These are phyloP conservation scores for Aureoboletus auriporus DNA, from an alignment of 768 basidiomycete genomes.

Conservation along the genomic window DNA sequence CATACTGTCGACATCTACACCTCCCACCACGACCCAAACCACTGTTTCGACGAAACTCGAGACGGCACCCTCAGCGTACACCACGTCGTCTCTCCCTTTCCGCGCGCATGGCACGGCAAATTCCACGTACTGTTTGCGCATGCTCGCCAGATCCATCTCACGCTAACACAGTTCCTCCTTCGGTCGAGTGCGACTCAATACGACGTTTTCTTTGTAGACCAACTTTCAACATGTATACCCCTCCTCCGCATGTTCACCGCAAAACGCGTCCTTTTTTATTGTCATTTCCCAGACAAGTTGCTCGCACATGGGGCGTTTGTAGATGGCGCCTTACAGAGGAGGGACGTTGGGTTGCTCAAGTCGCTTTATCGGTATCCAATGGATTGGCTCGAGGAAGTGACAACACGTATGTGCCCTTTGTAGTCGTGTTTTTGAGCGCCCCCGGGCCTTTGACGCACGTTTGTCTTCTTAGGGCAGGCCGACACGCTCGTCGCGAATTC, in stretches of 20 bases:
- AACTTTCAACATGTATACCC: constrained; percentile 89
- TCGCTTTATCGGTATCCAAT: constrained; percentile 81
- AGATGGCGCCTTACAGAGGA: constrained; percentile 45
- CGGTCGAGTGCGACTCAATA: constrained; percentile 40
- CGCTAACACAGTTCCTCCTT: constrained; percentile 50
- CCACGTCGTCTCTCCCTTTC: constrained; percentile 70
- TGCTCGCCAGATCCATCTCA: constrained; percentile 81
- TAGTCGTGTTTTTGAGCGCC: background rate
- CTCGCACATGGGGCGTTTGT: constrained; percentile 66
- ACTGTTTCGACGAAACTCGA: constrained; percentile 92
- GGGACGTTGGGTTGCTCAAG: constrained; percentile 53
- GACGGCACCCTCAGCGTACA: constrained; percentile 83
- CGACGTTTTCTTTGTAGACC: constrained; percentile 93
- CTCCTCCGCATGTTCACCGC: constrained; percentile 62
- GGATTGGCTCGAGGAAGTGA: constrained; percentile 85
- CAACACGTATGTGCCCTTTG: constrained; percentile 61
- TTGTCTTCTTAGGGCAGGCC: constrained; percentile 59
- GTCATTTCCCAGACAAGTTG: constrained; percentile 96
- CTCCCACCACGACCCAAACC: constrained; percentile 80
- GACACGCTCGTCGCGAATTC: constrained; percentile 93
- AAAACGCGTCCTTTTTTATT: constrained; percentile 93
- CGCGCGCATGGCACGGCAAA: constrained; percentile 72
- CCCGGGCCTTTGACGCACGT: background rate
- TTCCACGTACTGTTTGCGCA: constrained; percentile 91
- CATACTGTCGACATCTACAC: constrained; percentile 90